Percentiles rank a stretch among this genome's conserved stretches.
Evolutionary conservation across 2,329 filamentous ascomycete species (phyloP).

Genomic region (Blastomyces silverae): DNA sequence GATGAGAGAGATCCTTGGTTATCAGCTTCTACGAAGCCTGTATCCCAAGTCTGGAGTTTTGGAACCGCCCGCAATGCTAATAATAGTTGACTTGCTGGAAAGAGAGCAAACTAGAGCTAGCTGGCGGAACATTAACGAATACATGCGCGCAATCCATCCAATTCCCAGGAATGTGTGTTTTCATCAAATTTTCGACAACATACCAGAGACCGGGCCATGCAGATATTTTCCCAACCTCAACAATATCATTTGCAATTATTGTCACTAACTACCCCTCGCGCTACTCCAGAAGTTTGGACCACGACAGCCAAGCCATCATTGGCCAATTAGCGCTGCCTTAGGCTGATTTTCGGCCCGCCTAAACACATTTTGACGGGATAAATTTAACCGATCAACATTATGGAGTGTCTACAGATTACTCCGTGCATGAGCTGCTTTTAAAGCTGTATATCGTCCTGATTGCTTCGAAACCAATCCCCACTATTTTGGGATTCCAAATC

Average conservation of each 20-base stretch:
- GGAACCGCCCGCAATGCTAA: background rate
- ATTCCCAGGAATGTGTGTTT: background rate
- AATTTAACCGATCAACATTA: background rate
- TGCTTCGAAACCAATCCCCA: background rate
- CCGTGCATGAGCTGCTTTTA: background rate
- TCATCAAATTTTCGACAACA: background rate
- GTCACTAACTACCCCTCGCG: background rate
- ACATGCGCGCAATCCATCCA: background rate
- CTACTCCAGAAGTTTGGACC: background rate
- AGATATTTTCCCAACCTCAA: background rate
- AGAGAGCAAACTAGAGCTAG: background rate
- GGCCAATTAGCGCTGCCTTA: background rate
- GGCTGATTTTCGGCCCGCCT: background rate
- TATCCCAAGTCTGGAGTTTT: background rate
- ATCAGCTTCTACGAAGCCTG: background rate
- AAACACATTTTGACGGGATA: background rate
- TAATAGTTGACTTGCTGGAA: background rate
- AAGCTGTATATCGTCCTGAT: background rate
- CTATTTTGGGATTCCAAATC: conserved; percentile 6
- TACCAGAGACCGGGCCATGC: background rate
- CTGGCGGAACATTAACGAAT: background rate
- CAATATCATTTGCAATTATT: background rate
- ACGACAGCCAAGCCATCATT: background rate
- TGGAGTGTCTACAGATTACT: background rate
- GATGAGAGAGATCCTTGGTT: background rate